Evolutionary conservation across 2,329 filamentous ascomycete genomes (phyloP), one percentile per base, ranked within the genome.

Genomic region (Aschersonia sp.): DNA sequence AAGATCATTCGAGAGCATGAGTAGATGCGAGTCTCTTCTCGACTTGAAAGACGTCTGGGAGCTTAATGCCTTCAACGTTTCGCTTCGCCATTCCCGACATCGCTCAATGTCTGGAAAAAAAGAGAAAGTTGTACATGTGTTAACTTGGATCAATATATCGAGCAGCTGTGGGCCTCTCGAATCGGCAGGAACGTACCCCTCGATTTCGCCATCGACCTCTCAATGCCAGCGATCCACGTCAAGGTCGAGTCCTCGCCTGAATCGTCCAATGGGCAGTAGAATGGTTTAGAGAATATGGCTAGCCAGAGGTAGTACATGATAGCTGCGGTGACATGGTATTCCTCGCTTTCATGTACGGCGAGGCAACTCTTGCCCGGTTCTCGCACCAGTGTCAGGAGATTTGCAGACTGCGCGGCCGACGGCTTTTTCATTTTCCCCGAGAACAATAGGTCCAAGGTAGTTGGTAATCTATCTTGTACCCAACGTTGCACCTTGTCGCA

Each of bases 271-370:
- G 63, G 63, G 46, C 60, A 61, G 53, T 66, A 66, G 48, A 66
- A 66, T 0, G 62, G 58, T 47, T 60, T 64, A 29, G 60, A 54
- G 46, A 65, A 66, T 31, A 66, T 49, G 2, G 55, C 60, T 31
- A 63, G 50, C 54, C 62, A 61, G 8, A 66, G 54, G 49, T 64
- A 65, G 51, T 65, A 62, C 63, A 65, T 64, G 46, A 66, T 63
- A 39, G 58, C 53, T 8, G 58, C 61, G 37, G 60, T 59, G 44
- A 64, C 57, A 44, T 65, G 63, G 46, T 63, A 61, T 48, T 63
- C 61, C 39, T 66, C 63, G 22, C 62, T 57, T 46, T 60, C 54
- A 14, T 57, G 55, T 29, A 59, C 50, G 30, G 48, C 56, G 30
- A 66, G 47, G 45, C 59, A 61, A 22, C 60, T 55, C 41, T 59